Conservation (phyloP, 2,329 filamentous ascomycete species). For the Nothomitra cinnamomea region DNA sequence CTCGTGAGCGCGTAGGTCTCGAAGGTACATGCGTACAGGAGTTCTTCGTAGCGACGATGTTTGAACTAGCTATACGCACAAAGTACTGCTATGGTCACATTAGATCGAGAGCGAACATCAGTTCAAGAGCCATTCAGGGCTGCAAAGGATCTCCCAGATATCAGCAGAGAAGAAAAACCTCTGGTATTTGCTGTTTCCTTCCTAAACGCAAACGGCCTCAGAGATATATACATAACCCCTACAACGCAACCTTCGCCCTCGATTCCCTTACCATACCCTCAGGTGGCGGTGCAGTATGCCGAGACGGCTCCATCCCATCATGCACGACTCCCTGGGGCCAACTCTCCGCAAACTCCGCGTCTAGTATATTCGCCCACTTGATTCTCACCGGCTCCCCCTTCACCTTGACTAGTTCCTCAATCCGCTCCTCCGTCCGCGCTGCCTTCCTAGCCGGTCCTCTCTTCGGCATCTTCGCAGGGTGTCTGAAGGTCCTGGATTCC, state of each 20-base stretch:
- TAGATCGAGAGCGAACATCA: no score
- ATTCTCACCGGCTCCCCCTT: conserved; percentile 11
- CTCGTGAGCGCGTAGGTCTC: no score
- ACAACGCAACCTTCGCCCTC: background rate
- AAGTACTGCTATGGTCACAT: no score
- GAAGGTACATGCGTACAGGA: no score
- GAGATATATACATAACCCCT: background rate
- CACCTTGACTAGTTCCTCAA: conserved; percentile 11
- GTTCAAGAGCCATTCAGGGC: no score
- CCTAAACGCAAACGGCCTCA: no score
- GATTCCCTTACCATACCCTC: background rate
- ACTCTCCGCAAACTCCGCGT: conserved; percentile 20
- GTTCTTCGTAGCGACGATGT: no score
- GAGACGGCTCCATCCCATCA: background rate
- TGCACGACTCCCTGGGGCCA: conserved; percentile 20
- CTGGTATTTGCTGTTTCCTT: no score
- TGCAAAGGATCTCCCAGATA: no score
- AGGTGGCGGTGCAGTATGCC: background rate
- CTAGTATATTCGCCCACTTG: conserved; percentile 21
- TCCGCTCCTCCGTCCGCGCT: conserved; percentile 5
- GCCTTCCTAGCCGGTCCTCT: conserved; percentile 5
- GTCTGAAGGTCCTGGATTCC: conserved; percentile 5
- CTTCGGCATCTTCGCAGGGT: conserved; percentile 6
- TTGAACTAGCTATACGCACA: no score
- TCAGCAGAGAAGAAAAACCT: no score